Evolutionary conservation across 495 filamentous ascomycete genomes (phyloP), one percentile per base, ranked within the genome.

Genomic region (Aspergillus nidulans): DNA sequence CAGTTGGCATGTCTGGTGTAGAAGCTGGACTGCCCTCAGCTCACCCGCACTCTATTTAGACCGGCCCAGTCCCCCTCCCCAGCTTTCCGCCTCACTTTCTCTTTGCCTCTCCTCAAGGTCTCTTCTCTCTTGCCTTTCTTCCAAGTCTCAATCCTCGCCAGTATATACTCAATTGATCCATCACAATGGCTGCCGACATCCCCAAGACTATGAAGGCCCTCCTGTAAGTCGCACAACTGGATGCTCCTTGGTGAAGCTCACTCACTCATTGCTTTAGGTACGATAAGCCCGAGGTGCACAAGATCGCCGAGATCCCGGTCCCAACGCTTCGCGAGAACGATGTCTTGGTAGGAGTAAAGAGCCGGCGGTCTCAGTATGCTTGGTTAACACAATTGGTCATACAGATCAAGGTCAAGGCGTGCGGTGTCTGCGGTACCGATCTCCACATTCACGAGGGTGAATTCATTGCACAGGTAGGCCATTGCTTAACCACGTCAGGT

Each of bases 341-440:
- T 68, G 73, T 85, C 54, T 66, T 85, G 58, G 77, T 79, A 72
- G 26, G 62, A 9, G 9, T 28, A 9, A 9, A 28, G 26, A 28
- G 26, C 26, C 26, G 4, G 9, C 9, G 4, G 4, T 9, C 4
- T 28, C 9, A 9, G 9, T 28, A 9, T 28, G 9, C 24, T 20
- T 9, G 1, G 16, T 30, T 24, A 9, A 13, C 15, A 41, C 45
- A 19, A 20, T 26, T 28, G 13, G 24, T 41, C 43, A 42, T 48
- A 1, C 40, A 73, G 73, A 69, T 77, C 65, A 74, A 75, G 57
- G 72, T 77, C 53, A 86, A 87, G 70, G 85, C 85, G 18, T 86
- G 81, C 53, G 85, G 85, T 75, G 82, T 87, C 53, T 88, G 85
- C 52, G 84, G 84, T 55, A 86, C 85, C 48, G 84, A 83, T 60